These are phyloP conservation scores for Acacia confusa DNA, from an alignment of 306 rosid species.

Conservation along the genomic window DNA sequence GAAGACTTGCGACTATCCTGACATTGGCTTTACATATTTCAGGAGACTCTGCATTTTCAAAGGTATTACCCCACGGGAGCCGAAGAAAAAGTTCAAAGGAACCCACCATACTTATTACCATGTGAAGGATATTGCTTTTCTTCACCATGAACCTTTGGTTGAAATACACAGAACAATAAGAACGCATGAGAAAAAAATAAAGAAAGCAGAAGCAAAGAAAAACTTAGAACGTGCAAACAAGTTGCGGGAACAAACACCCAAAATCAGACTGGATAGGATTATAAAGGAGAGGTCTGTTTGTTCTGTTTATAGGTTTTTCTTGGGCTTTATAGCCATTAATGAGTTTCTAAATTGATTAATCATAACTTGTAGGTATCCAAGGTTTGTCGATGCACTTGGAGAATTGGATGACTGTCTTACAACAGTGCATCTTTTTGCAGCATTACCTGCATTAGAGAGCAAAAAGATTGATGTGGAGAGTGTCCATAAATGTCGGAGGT, in stretches of 20 bases:
- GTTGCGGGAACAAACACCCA: slow-evolving; percentile 54
- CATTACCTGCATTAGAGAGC: slow-evolving; percentile 75
- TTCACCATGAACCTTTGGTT: slow-evolving; percentile 84
- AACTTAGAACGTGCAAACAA: slow-evolving; percentile 67
- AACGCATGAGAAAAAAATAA: slow-evolving; percentile 75
- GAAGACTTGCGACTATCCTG: neutral
- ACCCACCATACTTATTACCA: slow-evolving; percentile 91
- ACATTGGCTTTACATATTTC: slow-evolving; percentile 24
- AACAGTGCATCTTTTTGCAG: slow-evolving; percentile 89
- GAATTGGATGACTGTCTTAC: slow-evolving; percentile 95
- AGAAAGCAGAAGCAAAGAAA: slow-evolving; percentile 85
- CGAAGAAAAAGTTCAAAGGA: slow-evolving; percentile 93
- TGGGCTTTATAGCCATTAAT: neutral
- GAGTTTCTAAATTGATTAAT: slow-evolving; percentile 17
- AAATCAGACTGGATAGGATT: slow-evolving; percentile 63
- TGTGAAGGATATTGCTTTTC: slow-evolving; percentile 83
- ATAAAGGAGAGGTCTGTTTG: slow-evolving; percentile 72
- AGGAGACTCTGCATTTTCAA: slow-evolving; percentile 91
- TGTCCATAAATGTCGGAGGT: slow-evolving; percentile 78
- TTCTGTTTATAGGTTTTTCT: neutral
- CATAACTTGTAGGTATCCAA: slow-evolving; percentile 66
- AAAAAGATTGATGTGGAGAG: slow-evolving; percentile 70
- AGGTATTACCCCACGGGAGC: slow-evolving; percentile 90
- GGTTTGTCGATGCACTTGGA: slow-evolving; percentile 83
- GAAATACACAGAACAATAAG: slow-evolving; percentile 67